phyloP scores from a whole-genome alignment of 768 basidiomycete species.

The Rhizopogon sp. region DNA sequence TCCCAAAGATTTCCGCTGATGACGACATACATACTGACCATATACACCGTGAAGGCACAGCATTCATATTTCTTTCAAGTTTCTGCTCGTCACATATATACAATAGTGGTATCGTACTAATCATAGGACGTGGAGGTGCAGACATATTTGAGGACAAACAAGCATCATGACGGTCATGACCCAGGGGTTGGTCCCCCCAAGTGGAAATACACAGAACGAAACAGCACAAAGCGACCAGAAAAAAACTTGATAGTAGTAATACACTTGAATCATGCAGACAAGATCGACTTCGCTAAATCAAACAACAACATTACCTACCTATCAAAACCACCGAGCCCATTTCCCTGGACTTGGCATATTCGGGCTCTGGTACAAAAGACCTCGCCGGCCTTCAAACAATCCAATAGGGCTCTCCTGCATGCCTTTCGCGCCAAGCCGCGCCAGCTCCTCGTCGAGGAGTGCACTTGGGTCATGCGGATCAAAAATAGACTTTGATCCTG shows the following conservation, averaged over 20 bases:
- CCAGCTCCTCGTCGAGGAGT: slow-evolving; percentile 70
- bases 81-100: too few species aligned
- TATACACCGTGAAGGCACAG: too few species aligned
- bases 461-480: slow-evolving; percentile 71
- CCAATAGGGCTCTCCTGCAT: slow-evolving; percentile 61
- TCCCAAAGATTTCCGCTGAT: too few species aligned
- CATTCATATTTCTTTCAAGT: too few species aligned
- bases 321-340: slow-evolving; percentile 48
- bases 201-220: background rate
- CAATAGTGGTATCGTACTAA: too few species aligned
- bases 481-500: slow-evolving; percentile 41
- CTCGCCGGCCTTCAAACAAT: slow-evolving; percentile 55
- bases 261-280: background rate
- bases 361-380: slow-evolving; percentile 73
- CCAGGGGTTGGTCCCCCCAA: too few species aligned
- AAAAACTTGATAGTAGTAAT: background rate
- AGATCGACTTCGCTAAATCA: background rate
- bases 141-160: too few species aligned
- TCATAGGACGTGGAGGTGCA: too few species aligned
- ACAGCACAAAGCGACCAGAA: background rate
- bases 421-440: slow-evolving; percentile 38
- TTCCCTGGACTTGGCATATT: slow-evolving; percentile 52
- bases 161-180: too few species aligned
- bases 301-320: background rate
- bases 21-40: too few species aligned